Conservation (phyloP, 1,284 basidiomycete genomes). For the Puccinia novopanici region DNA sequence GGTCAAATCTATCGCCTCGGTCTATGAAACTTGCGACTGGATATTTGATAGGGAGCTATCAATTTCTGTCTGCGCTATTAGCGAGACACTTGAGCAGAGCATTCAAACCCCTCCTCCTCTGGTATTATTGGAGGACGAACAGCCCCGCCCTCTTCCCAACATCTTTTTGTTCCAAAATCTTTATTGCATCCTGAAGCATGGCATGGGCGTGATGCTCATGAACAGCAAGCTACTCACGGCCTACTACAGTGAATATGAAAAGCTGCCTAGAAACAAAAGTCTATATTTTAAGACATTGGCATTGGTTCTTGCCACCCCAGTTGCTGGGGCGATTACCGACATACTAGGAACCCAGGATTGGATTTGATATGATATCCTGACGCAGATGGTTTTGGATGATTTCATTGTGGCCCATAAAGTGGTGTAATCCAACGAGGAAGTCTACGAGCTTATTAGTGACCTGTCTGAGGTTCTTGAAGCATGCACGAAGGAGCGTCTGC, state of each 20-base stretch:
- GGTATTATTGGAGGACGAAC: not conserved
- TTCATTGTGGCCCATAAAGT: conserved; percentile 14
- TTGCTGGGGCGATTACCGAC: not conserved
- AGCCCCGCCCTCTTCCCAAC: not conserved
- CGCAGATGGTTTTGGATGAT: conserved; percentile 11
- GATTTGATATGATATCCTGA: conserved; percentile 11
- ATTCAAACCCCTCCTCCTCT: conserved; percentile 11
- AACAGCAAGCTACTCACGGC: conserved; percentile 5
- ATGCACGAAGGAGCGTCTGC: conserved; percentile 14
- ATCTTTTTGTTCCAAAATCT: conserved; percentile 30
- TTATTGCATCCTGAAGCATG: conserved; percentile 30
- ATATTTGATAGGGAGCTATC: conserved; percentile 29
- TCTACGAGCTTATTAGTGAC: conserved; percentile 10
- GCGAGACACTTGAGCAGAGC: not conserved
- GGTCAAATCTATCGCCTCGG: not conserved
- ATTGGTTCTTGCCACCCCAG: not conserved
- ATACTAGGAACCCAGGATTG: conserved; percentile 6
- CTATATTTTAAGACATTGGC: not conserved
- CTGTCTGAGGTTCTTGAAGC: conserved; percentile 19
- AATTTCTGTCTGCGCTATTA: not conserved
- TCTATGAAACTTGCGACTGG: conserved; percentile 12
- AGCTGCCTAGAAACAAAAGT: not conserved
- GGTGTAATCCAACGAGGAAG: not conserved
- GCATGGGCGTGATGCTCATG: conserved; percentile 23
- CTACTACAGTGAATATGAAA: not conserved